Evolutionary conservation across 2,329 filamentous ascomycete species (phyloP), one percentile per base, ranked within the genome.

Genomic region (Aspergillus unguis): DNA sequence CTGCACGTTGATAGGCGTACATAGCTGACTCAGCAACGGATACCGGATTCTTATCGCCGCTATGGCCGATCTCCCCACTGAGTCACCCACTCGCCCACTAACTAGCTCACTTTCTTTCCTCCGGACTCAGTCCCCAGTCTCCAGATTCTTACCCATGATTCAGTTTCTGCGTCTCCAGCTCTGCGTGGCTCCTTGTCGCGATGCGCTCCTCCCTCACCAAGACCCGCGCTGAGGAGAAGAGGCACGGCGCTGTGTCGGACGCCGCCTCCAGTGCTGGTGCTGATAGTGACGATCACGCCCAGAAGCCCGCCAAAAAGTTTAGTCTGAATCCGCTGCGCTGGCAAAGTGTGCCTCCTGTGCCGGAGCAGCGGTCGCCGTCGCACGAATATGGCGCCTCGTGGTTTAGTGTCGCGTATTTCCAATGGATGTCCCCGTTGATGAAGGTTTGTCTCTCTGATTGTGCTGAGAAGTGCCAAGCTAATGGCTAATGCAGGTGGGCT

Each of bases 391-490:
- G 75, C 3, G 92, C 92, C 4, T 75, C 81, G 2, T 86, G 91
- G 64, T 80, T 94, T 58, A 95, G 89, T 72, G 69, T 79, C 52
- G 69, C 95, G 25, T 87, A 86, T 3, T 97, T 96, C 66, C 84
- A 90, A 68, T 97, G 92, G 92, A 92, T 96, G 80, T 84, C 85
- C 0, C 86, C 90, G 1, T 67, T 97, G 50, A 97, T 97, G 92
- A 79, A 74, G 58, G 86, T 87, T 70, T 74, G 82, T 76, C 6
- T 17, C 23, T 29, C 9, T 32, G 5, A 9, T n/a, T n/a, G n/a
- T n/a, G n/a, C n/a, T 23, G 26, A 5, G 9, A 17, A 7, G n/a
- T 31, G 28, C 26, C 10, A 49, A 33, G 31, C 47, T 49, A 31
- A 49, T 26, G 32, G 9, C 10, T 2, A 17, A 64, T 50, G 26